Evolutionary conservation across 257 asterid species (phyloP).

Genomic region (Dorcoceras hygrometricum): DNA sequence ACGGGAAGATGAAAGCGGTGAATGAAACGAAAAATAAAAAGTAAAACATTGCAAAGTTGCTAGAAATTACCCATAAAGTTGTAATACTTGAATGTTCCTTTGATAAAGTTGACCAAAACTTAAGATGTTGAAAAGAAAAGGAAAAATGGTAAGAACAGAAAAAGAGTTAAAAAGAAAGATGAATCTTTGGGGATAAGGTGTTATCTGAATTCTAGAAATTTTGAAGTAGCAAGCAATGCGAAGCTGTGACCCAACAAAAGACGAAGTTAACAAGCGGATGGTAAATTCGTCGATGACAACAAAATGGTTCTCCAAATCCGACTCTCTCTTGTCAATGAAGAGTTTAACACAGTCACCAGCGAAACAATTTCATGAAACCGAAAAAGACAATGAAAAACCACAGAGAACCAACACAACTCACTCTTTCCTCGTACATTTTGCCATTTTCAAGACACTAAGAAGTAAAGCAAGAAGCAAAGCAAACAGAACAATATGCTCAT

Average conservation of each 20-base stretch:
- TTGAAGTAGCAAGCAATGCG: background rate
- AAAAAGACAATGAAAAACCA: background rate
- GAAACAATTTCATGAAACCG: background rate
- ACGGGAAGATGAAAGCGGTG: background rate
- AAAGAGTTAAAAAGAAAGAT: slow-evolving; percentile 13
- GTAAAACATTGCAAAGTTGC: slow-evolving; percentile 14
- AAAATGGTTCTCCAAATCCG: background rate
- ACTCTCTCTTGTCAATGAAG: background rate
- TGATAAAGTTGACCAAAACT: background rate
- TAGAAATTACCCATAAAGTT: slow-evolving; percentile 5
- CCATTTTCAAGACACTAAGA: background rate
- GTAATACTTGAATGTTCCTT: background rate
- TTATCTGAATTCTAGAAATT: background rate
- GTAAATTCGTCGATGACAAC: no score
- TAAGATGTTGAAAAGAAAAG: background rate
- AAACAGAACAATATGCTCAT: background rate
- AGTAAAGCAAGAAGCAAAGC: background rate
- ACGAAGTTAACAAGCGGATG: background rate
- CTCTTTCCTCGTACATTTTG: background rate
- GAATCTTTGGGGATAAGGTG: slow-evolving; percentile 12
- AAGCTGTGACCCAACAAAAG: slow-evolving; percentile 1
- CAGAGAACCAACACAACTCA: background rate
- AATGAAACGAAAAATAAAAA: slow-evolving; percentile 8
- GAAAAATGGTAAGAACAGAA: background rate
- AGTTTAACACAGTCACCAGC: background rate